A percentile compares a stretch with the other conserved stretches of the same genome.
Conservation (phyloP, 495 filamentous ascomycete genomes). For the Penicillium alfredii region DNA sequence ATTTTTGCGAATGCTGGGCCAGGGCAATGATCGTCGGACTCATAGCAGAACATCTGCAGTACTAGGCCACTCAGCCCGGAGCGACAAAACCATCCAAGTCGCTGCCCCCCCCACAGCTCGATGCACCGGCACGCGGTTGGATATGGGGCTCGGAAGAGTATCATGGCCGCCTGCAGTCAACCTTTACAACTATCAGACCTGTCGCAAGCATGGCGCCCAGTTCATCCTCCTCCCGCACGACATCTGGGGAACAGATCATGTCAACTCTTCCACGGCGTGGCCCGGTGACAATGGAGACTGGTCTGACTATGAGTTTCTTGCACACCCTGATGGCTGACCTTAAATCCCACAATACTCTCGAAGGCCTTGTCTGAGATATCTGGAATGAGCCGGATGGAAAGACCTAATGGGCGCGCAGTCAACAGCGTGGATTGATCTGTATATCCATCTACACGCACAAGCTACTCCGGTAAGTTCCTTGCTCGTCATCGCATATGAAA, state of each 20-base stretch:
- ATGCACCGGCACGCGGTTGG: conserved; percentile 16
- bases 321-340: conserved; percentile 26
- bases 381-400: conserved; percentile 41
- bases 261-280: conserved; percentile 17
- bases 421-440: conserved; percentile 28
- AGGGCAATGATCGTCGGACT: no score
- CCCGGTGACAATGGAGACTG: conserved; percentile 39
- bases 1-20: no score
- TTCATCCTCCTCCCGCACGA: conserved; percentile 40
- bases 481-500: not conserved
- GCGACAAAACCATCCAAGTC: no score
- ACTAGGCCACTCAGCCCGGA: no score
- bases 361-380: conserved; percentile 30
- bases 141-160: conserved; percentile 20
- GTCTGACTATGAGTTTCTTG: conserved; percentile 32
- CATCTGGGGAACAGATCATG: conserved; percentile 36
- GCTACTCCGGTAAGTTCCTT: conserved; percentile 16
- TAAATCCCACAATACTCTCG: conserved; percentile 22
- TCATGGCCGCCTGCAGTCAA: conserved; percentile 29
- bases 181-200: conserved; percentile 35
- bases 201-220: conserved; percentile 27
- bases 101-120: not conserved
- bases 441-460: conserved; percentile 23
- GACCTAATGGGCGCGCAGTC: conserved; percentile 28
- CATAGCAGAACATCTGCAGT: no score